Percentiles rank a stretch among this genome's conserved stretches.
phyloP scores from a whole-genome alignment of 1,139 yeast genomes.

The Groenewaldozyma sp. region DNA sequence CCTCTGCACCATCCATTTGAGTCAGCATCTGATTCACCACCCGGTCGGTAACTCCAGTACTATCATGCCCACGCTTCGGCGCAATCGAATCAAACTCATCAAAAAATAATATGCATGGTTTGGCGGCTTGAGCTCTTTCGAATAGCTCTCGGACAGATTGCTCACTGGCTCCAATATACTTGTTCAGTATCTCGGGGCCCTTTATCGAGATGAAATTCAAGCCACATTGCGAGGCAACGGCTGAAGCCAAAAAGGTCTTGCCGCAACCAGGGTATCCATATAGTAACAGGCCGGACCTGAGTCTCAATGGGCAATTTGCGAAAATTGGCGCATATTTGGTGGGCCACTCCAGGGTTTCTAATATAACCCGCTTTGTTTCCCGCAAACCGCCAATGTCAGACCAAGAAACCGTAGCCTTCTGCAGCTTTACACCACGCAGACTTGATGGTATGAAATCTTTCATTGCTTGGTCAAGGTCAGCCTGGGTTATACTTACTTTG shows the following conservation, averaged over 20 bases:
- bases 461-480: conserved; percentile 48
- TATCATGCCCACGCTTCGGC: conserved; percentile 96
- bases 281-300: conserved; percentile 79
- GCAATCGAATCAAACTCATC: conserved; percentile 98
- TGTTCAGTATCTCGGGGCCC: conserved; percentile 93
- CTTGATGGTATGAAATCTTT: conserved; percentile 70
- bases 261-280: conserved; percentile 99
- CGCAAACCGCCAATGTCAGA: conserved; percentile 78
- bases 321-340: conserved; percentile 92
- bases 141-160: conserved; percentile 88
- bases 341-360: conserved; percentile 96
- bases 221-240: conserved; percentile 92
- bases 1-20: conserved; percentile 99
- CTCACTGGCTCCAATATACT: conserved; percentile 96
- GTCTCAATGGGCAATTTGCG: conserved; percentile 73
- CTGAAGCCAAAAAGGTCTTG: conserved; percentile 84
- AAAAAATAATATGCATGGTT: conserved; percentile 87
- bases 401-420: conserved; percentile 74
- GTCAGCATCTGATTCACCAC: conserved; percentile 96
- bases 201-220: conserved; percentile 86
- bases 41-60: conserved; percentile 96
- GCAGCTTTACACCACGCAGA: conserved; percentile 77
- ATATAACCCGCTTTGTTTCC: conserved; percentile 62
- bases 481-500: conserved; percentile 13
- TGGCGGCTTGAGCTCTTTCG: conserved; percentile 89